Evolutionary conservation across 1,284 basidiomycete species (phyloP).

Genomic region (Ganoderma lingzhi): DNA sequence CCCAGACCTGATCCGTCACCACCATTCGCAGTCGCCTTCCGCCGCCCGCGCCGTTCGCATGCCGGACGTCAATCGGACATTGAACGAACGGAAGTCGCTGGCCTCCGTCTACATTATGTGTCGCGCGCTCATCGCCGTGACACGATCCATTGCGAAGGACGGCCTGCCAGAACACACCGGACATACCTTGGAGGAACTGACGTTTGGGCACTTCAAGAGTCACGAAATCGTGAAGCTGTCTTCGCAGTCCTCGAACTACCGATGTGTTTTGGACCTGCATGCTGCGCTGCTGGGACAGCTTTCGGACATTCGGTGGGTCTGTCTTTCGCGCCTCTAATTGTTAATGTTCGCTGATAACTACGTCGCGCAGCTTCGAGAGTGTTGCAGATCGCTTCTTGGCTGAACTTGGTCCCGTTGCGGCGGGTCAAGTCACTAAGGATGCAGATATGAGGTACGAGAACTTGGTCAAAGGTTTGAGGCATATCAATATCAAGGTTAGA

Average conservation of each 20-base stretch:
- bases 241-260: constrained; percentile 75
- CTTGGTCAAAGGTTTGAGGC: constrained; percentile 79
- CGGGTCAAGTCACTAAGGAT: constrained; percentile 81
- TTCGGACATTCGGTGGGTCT: constrained; percentile 74
- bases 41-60: constrained; percentile 49
- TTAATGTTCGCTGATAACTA: background rate
- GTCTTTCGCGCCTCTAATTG: background rate
- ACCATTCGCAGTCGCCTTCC: constrained; percentile 54
- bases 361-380: constrained; percentile 72
- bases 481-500: constrained; percentile 82
- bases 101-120: constrained; percentile 91
- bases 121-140: constrained; percentile 81
- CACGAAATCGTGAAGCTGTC: constrained; percentile 71
- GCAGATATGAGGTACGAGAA: constrained; percentile 84
- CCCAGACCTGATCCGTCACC: constrained; percentile 58
- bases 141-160: constrained; percentile 78
- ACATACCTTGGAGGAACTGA: constrained; percentile 82
- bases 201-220: constrained; percentile 85
- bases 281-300: constrained; percentile 85
- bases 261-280: constrained; percentile 83
- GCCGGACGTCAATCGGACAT: constrained; percentile 64
- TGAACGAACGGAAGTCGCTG: constrained; percentile 82
- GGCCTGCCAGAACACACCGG: constrained; percentile 81
- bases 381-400: constrained; percentile 88
- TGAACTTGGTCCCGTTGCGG: constrained; percentile 79